Percentiles rank a stretch among this genome's conserved stretches.
Evolutionary conservation across 108 stramenopile species (phyloP).

Genomic region (Craspedostauros australis): DNA sequence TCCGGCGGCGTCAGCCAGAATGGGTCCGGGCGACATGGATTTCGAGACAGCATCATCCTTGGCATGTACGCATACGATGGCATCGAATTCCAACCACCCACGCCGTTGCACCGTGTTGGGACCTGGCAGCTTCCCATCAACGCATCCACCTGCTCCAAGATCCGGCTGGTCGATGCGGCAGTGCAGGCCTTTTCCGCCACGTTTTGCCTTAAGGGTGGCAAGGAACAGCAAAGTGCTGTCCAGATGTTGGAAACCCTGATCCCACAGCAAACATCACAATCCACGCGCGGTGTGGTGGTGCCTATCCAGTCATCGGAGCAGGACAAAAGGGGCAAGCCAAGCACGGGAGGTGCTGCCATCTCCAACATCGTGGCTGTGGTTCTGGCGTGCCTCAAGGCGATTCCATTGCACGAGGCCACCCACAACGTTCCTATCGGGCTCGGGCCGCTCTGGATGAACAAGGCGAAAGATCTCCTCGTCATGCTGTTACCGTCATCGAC

Average conservation of each 20-base stretch:
- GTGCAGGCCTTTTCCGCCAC: conserved; percentile 83
- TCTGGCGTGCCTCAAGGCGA: conserved; percentile 65
- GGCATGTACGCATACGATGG: conserved; percentile 31
- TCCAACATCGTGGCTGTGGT: conserved; percentile 64
- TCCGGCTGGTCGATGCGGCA: conserved; percentile 74
- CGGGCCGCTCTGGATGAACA: conserved; percentile 85
- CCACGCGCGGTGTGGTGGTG: background rate
- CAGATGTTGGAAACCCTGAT: conserved; percentile 51
- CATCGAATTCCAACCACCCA: conserved; percentile 37
- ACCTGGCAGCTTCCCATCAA: conserved; percentile 71
- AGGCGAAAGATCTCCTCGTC: conserved; percentile 62
- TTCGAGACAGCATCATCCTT: conserved; percentile 51
- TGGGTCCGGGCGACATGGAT: background rate
- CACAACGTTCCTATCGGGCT: conserved; percentile 62
- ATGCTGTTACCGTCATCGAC: conserved; percentile 57
- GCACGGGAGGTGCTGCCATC: conserved; percentile 23
- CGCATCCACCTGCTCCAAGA: conserved; percentile 58
- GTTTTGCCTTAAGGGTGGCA: conserved; percentile 74
- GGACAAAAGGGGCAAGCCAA: conserved; percentile 16
- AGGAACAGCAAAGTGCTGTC: conserved; percentile 68
- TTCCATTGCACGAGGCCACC: conserved; percentile 72
- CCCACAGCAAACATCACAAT: conserved; percentile 16
- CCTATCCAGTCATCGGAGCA: conserved; percentile 8
- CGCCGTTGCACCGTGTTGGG: conserved; percentile 78
- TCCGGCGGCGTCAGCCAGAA: background rate